phyloP scores from a whole-genome alignment of 2,329 filamentous ascomycete species.

The Davidsoniella australis region DNA sequence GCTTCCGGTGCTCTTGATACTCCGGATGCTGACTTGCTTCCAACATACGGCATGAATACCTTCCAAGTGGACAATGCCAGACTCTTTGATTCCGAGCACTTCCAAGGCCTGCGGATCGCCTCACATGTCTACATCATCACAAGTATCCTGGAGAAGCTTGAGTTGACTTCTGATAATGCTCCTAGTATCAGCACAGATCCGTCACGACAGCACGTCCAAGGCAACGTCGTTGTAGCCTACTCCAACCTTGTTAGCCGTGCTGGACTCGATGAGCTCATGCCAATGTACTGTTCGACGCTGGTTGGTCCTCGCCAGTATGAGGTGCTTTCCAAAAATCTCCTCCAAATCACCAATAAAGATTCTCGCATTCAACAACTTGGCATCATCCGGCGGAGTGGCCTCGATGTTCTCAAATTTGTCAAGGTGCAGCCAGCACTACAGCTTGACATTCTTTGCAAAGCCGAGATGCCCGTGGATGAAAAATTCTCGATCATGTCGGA shows the following conservation, averaged over 20 bases:
- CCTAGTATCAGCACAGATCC: conserved; percentile 1
- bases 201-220: conserved; percentile 30
- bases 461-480: conserved; percentile 13
- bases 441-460: conserved; percentile 28
- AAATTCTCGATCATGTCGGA: conserved; percentile 30
- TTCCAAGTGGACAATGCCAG: conserved; percentile 25
- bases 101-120: conserved; percentile 49
- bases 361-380: conserved; percentile 53
- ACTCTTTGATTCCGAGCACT: conserved; percentile 38
- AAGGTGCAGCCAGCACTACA: conserved; percentile 44
- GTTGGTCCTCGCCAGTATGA: conserved; percentile 45
- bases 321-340: conserved; percentile 59
- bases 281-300: conserved; percentile 74
- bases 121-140: conserved; percentile 49
- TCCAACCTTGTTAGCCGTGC: conserved; percentile 60
- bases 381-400: conserved; percentile 56
- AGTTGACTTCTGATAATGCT: neutral
- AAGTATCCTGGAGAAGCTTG: conserved; percentile 47
- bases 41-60: conserved; percentile 17
- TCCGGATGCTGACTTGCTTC: conserved; percentile 19
- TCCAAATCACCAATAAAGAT: conserved; percentile 48
- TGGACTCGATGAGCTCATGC: conserved; percentile 61
- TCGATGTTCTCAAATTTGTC: conserved; percentile 60
- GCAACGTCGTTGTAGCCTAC: conserved; percentile 68
- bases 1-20: conserved; percentile 19